These are phyloP conservation scores for Wickerhamomyces alni DNA, from an alignment of 805 yeast species.

Conservation along the genomic window DNA sequence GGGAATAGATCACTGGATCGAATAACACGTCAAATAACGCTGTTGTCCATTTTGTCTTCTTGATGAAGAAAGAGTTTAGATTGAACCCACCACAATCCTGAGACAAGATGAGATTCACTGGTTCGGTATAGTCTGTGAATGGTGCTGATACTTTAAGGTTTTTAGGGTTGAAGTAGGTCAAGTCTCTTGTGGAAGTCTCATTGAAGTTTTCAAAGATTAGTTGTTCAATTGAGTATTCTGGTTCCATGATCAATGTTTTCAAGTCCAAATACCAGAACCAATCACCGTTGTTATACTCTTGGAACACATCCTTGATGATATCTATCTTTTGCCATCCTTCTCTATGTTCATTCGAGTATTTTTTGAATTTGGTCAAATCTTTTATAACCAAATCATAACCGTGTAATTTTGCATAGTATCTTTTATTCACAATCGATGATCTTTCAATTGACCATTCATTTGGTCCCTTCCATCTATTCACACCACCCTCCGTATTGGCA, in stretches of 20 bases:
- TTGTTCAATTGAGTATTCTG: constrained; percentile 29
- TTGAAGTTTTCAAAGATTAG: constrained; percentile 26
- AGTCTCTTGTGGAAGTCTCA: constrained; percentile 26
- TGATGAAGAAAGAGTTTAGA: constrained; percentile 32
- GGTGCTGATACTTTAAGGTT: constrained; percentile 27
- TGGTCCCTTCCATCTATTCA: constrained; percentile 32
- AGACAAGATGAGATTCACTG: constrained; percentile 30
- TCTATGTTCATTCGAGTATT: constrained; percentile 44
- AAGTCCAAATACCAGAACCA: constrained; percentile 40
- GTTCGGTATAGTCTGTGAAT: constrained; percentile 23
- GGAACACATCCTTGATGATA: constrained; percentile 28
- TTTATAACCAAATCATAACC: constrained; percentile 42
- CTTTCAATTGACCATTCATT: constrained; percentile 42
- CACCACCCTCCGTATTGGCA: constrained; percentile 36
- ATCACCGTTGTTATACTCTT: constrained; percentile 23
- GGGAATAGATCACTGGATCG: constrained; percentile 35
- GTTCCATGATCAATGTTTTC: constrained; percentile 36
- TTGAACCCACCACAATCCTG: constrained; percentile 40
- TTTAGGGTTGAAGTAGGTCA: constrained; percentile 32
- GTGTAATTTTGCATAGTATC: constrained; percentile 39
- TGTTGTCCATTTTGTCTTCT: constrained; percentile 33
- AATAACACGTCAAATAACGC: constrained; percentile 32
- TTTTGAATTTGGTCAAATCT: constrained; percentile 39
- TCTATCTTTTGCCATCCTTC: constrained; percentile 42
- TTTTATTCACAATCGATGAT: constrained; percentile 40